phyloP scores from a whole-genome alignment of 2,329 filamentous ascomycete genomes.

The Bretziella fagacearum region DNA sequence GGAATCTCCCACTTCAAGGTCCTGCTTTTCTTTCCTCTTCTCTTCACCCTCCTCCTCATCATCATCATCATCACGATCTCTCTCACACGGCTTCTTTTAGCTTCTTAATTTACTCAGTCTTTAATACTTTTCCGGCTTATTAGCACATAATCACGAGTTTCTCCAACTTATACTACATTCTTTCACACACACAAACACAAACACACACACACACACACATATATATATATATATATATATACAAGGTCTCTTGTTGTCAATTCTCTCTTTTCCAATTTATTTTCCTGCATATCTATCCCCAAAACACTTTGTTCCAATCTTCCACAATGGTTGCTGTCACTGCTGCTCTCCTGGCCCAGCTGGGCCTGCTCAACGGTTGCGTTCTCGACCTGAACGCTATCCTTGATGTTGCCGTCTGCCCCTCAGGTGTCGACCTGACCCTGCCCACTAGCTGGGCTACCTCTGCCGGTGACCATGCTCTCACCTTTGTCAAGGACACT shows the following conservation, averaged over 20 bases:
- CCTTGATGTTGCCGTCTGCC: conserved; percentile 4
- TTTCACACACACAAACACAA: neutral
- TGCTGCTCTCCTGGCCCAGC: conserved; percentile 4
- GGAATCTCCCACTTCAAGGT: neutral
- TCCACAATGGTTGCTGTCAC: conserved; percentile 14
- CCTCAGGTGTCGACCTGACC: neutral
- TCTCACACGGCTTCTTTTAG: conserved; percentile 6
- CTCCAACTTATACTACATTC: neutral
- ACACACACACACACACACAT: too few relatives aligned
- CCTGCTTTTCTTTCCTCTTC: conserved; percentile 2
- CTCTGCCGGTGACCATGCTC: neutral
- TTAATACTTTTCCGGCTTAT: neutral
- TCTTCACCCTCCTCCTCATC: conserved; percentile 15
- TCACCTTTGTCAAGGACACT: neutral
- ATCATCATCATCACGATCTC: conserved; percentile 1
- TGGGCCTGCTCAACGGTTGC: conserved; percentile 12
- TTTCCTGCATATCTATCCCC: neutral
- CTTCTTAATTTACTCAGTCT: conserved; percentile 1
- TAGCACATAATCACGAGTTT: neutral
- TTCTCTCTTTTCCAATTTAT: neutral
- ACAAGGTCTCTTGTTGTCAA: too few relatives aligned
- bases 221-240: too few relatives aligned
- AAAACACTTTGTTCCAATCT: neutral
- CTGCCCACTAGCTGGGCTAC: neutral
- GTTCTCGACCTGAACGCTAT: conserved; percentile 8